Evolutionary conservation across 1,139 yeast genomes (phyloP).

Genomic region (Sugiyamaella grinbergsii): DNA sequence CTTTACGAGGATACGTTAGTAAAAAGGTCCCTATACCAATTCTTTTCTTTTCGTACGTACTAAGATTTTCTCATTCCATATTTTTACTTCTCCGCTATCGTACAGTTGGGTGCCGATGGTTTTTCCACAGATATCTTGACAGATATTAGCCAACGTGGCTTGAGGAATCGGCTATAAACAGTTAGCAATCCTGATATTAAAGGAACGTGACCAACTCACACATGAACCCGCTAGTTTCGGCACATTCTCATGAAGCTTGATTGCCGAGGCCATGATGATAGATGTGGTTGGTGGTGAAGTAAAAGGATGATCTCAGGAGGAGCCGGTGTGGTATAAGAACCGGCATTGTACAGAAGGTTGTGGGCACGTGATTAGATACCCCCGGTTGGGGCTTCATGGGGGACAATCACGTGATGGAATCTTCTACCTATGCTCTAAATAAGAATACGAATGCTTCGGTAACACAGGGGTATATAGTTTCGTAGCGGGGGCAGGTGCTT

Average conservation of each 20-base stretch:
- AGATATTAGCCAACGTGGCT: constrained; percentile 22
- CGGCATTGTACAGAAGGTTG: too few species aligned
- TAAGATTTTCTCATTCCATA: constrained; percentile 31
- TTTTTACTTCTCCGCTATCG: constrained; percentile 25
- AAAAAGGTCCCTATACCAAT: too few species aligned
- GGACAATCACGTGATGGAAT: too few species aligned
- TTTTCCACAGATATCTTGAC: constrained; percentile 10
- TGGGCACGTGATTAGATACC: too few species aligned
- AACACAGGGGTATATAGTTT: too few species aligned
- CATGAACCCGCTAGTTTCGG: constrained; percentile 23
- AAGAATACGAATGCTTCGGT: too few species aligned
- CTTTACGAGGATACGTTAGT: too few species aligned
- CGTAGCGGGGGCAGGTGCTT: too few species aligned
- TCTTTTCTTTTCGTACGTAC: constrained; percentile 9
- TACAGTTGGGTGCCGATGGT: constrained; percentile 22
- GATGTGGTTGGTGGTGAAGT: neutral
- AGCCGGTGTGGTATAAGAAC: too few species aligned
- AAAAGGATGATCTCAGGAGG: too few species aligned
- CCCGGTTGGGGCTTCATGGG: too few species aligned
- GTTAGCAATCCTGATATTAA: neutral
- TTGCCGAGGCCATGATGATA: neutral
- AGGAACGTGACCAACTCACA: constrained; percentile 25
- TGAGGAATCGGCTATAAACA: constrained; percentile 28
- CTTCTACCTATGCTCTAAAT: too few species aligned
- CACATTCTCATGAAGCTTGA: constrained; percentile 9